These are phyloP conservation scores for Hymenoscyphus fraxineus DNA, from an alignment of 2,329 filamentous ascomycete species.

Conservation along the genomic window DNA sequence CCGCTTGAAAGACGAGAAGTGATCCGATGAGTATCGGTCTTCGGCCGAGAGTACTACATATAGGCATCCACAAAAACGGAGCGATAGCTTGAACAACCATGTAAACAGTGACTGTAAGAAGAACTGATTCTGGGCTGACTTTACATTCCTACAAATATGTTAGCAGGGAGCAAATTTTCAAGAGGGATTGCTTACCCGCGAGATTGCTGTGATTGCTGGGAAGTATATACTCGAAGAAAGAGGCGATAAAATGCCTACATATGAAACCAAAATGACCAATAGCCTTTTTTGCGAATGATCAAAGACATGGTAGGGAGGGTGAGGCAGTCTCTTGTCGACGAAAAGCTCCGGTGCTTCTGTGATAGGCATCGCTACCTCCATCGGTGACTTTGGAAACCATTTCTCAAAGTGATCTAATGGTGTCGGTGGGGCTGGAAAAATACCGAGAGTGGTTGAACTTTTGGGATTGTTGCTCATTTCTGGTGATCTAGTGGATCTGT, in stretches of 20 bases:
- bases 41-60: slow-evolving; percentile 51
- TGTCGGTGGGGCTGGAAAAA: slow-evolving; percentile 10
- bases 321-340: slow-evolving; percentile 11
- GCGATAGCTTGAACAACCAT: slow-evolving; percentile 53
- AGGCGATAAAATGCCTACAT: slow-evolving; percentile 22
- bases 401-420: slow-evolving; percentile 16
- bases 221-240: slow-evolving; percentile 24
- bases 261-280: slow-evolving; percentile 41
- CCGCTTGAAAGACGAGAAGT: slow-evolving; percentile 43
- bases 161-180: not conserved
- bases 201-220: slow-evolving; percentile 17
- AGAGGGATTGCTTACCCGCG: slow-evolving; percentile 5
- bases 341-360: slow-evolving; percentile 3
- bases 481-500: not conserved
- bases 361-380: not conserved
- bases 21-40: slow-evolving; percentile 50
- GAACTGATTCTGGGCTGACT: slow-evolving; percentile 11
- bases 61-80: slow-evolving; percentile 43
- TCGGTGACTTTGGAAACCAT: slow-evolving; percentile 14
- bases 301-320: slow-evolving; percentile 16
- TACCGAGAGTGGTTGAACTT: slow-evolving; percentile 6
- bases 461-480: not conserved
- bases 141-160: slow-evolving; percentile 9
- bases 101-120: slow-evolving; percentile 23
- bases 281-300: slow-evolving; percentile 38